Percentiles rank a stretch among this genome's conserved stretches.
phyloP scores from a whole-genome alignment of 1,139 yeast genomes.

The Protomyces lactucae-debilis region DNA sequence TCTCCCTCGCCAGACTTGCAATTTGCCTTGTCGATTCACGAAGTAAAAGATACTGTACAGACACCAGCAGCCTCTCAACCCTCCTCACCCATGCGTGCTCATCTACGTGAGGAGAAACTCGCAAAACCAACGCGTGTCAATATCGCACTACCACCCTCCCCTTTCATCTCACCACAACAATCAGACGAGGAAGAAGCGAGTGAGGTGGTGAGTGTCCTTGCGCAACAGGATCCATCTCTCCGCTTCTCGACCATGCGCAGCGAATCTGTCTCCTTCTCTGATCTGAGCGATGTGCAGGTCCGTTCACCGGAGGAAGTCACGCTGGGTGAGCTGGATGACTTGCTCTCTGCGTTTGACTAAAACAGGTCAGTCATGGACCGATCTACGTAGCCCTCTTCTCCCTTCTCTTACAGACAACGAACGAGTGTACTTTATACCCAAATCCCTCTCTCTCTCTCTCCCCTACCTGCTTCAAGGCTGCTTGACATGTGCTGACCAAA shows the following conservation, averaged over 20 bases:
- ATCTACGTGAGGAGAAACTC: not conserved
- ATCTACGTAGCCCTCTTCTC: not conserved
- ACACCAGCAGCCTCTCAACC: constrained; percentile 12
- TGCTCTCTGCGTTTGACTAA: not conserved
- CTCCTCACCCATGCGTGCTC: constrained; percentile 6
- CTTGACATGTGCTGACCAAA: not conserved
- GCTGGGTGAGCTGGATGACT: constrained; percentile 14
- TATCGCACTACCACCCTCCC: constrained; percentile 23
- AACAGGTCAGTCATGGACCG: not conserved
- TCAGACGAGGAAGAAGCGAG: constrained; percentile 1
- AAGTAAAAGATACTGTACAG: not conserved
- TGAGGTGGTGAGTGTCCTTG: not conserved
- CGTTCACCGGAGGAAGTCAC: constrained; percentile 23
- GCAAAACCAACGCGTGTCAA: not conserved
- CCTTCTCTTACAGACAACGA: not conserved
- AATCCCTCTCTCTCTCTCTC: not conserved
- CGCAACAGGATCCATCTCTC: not conserved
- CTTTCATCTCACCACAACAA: constrained; percentile 21
- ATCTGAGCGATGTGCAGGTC: not conserved
- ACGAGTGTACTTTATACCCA: not conserved
- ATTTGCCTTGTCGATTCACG: constrained; percentile 13
- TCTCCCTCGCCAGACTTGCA: constrained; percentile 11
- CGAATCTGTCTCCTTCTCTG: not conserved
- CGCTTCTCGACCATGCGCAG: not conserved
- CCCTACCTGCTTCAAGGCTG: not conserved